A percentile compares a stretch with the other conserved stretches of the same genome.
phyloP scores from a whole-genome alignment of 106 monocot species.

The Cymbidium sinense region DNA sequence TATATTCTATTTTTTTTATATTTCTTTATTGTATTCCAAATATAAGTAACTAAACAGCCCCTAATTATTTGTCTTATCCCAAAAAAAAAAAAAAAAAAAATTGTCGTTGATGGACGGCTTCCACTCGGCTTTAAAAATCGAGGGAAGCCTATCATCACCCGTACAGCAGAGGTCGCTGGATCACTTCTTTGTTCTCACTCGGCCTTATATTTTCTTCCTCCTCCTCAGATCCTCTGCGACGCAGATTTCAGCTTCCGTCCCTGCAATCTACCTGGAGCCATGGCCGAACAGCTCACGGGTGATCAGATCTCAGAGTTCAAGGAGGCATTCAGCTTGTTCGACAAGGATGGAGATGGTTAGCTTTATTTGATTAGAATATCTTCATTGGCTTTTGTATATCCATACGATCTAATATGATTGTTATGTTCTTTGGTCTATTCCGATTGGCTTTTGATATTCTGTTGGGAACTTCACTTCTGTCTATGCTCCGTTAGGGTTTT shows the following conservation, averaged over 20 bases:
- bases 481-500: neutral
- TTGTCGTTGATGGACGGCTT: neutral
- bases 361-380: neutral
- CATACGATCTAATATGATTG: neutral
- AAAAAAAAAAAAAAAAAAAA: too few species aligned
- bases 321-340: conserved; percentile 39
- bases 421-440: neutral
- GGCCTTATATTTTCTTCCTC: neutral
- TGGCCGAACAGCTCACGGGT: conserved; percentile 28
- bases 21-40: too few species aligned
- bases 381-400: neutral
- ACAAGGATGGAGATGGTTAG: conserved; percentile 36
- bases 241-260: neutral
- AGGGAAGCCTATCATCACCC: neutral
- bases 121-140: neutral
- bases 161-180: neutral
- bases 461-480: neutral
- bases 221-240: neutral
- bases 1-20: too few species aligned
- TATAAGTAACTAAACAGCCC: too few species aligned
- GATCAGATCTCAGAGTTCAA: conserved; percentile 37
- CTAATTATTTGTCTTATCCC: neutral
- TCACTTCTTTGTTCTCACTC: too few species aligned
- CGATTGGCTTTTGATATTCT: neutral
- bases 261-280: neutral